Percentiles rank a stretch among this genome's conserved stretches.
These are phyloP conservation scores for Pseudogymnoascus sp. DNA, from an alignment of 2,329 filamentous ascomycete genomes.

Conservation along the genomic window DNA sequence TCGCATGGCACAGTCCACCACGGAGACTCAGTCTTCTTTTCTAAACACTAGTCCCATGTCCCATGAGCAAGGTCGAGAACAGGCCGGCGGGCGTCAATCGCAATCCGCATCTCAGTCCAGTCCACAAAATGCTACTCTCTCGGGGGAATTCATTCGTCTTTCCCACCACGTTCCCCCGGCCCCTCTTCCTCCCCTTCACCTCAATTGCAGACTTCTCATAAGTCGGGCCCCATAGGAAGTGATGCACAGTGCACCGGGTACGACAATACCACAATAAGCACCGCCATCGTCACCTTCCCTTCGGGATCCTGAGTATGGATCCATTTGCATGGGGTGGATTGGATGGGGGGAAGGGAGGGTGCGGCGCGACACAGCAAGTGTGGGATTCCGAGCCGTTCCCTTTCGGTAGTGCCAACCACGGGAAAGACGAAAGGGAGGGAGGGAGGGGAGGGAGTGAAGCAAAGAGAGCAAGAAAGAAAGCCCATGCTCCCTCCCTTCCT, in stretches of 20 bases:
- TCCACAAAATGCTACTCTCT: too few relatives aligned
- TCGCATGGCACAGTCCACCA: not conserved
- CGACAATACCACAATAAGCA: not conserved
- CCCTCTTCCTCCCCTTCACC: too few relatives aligned
- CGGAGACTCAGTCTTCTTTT: not conserved
- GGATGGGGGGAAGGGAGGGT: too few relatives aligned
- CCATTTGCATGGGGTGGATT: not conserved
- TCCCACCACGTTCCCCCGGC: not conserved
- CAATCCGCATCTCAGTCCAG: too few relatives aligned
- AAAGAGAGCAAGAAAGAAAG: not conserved
- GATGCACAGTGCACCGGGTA: not conserved
- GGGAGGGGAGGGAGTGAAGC: not conserved
- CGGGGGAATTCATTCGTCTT: too few relatives aligned
- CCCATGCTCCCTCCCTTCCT: not conserved
- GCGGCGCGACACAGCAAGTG: not conserved
- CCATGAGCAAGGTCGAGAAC: not conserved
- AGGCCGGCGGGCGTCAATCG: not conserved
- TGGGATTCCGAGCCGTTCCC: not conserved
- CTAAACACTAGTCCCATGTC: not conserved
- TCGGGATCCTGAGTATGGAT: not conserved
- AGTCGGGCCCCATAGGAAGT: too few relatives aligned
- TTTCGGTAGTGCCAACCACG: not conserved
- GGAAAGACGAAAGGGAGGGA: not conserved
- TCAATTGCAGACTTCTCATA: too few relatives aligned
- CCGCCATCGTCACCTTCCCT: not conserved